A percentile compares a stretch with the other conserved stretches of the same genome.
These are phyloP conservation scores for Xylaria sp. DNA, from an alignment of 2,329 filamentous ascomycete species.

Conservation along the genomic window DNA sequence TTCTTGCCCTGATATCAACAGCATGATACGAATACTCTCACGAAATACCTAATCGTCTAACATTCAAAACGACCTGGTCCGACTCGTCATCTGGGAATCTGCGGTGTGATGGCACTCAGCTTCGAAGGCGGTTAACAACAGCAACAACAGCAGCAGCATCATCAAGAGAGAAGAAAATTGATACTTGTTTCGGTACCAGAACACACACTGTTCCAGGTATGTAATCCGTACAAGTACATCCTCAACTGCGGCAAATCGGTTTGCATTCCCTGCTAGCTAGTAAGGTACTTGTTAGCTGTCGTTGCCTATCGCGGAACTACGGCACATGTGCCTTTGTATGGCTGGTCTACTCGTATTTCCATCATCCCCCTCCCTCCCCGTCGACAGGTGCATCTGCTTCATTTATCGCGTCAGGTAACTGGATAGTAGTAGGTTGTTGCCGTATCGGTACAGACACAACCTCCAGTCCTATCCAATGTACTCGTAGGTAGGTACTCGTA, in stretches of 20 bases:
- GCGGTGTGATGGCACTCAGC: constrained; percentile 10
- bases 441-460: background rate
- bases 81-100: constrained; percentile 2
- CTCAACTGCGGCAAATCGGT: constrained; percentile 16
- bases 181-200: constrained; percentile 14
- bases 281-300: background rate
- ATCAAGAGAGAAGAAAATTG: background rate
- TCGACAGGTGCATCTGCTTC: constrained; percentile 2
- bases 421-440: background rate
- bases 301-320: constrained; percentile 20
- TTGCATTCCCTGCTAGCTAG: constrained; percentile 14
- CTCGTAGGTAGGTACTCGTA: no score
- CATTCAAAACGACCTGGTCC: background rate
- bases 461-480: background rate
- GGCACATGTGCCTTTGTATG: constrained; percentile 12
- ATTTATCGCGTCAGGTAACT: background rate
- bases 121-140: constrained; percentile 16
- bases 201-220: constrained; percentile 10
- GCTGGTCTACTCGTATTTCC: constrained; percentile 5
- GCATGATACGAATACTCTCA: no score
- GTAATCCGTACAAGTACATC: background rate
- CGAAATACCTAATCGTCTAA: background rate
- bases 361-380: background rate
- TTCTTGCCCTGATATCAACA: no score
- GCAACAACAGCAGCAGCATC: background rate